These are phyloP conservation scores for Phtheirospermum japonicum DNA, from an alignment of 257 asterid genomes.

Conservation along the genomic window DNA sequence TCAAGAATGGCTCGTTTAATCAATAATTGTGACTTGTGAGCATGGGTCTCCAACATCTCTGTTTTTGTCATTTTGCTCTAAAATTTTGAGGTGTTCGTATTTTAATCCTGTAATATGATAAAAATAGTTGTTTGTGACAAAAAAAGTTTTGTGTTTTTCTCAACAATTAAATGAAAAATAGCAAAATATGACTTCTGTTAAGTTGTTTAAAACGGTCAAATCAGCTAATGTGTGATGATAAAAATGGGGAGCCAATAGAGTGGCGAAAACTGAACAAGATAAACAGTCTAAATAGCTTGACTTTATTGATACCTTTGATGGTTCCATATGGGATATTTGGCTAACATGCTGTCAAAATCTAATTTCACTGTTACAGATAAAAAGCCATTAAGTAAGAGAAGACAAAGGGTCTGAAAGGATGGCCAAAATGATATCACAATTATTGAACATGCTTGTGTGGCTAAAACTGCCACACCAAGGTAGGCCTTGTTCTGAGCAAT, in stretches of 20 bases:
- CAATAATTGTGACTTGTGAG: neutral
- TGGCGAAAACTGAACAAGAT: conserved; percentile 1
- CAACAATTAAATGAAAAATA: neutral
- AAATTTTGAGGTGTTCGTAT: neutral
- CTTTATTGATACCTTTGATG: conserved; percentile 1
- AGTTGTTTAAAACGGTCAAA: neutral
- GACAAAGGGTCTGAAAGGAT: too few relatives aligned
- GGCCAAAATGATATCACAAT: conserved; percentile 5
- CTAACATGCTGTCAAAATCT: neutral
- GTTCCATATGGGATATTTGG: neutral
- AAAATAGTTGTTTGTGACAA: too few relatives aligned
- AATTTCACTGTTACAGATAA: neutral
- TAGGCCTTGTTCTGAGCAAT: conserved; percentile 4
- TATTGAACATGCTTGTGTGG: conserved; percentile 20
- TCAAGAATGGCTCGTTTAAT: neutral
- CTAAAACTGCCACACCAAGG: neutral
- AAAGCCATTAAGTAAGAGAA: neutral
- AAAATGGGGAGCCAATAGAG: neutral
- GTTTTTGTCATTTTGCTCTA: neutral
- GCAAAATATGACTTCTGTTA: neutral
- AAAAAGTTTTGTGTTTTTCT: too few relatives aligned
- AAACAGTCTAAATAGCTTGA: neutral
- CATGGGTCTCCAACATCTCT: conserved; percentile 8
- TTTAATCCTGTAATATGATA: too few relatives aligned
- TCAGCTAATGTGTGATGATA: neutral